Conservation (phyloP, 2,329 filamentous ascomycete species). For the Neonectria punicea region DNA sequence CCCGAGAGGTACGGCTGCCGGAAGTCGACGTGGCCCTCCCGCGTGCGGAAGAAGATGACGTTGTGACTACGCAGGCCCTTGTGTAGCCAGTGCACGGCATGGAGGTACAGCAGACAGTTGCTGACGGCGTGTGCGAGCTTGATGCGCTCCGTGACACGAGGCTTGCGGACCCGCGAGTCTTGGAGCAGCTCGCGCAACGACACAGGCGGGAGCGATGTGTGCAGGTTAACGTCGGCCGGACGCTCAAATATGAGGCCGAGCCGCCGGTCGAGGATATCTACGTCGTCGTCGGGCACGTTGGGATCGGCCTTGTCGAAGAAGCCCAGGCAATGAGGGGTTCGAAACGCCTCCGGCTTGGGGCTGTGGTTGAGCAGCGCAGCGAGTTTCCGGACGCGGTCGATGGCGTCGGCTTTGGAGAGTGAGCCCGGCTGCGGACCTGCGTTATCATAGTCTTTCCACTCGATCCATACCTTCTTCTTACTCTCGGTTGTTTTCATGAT, state of each 20-base stretch:
- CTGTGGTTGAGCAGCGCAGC: conserved; percentile 59
- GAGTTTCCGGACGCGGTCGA: conserved; percentile 58
- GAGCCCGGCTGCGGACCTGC: conserved; percentile 49
- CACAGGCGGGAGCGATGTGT: conserved; percentile 52
- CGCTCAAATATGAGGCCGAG: conserved; percentile 66
- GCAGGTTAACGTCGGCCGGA: conserved; percentile 50
- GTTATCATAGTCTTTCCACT: conserved; percentile 61
- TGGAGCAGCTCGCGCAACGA: conserved; percentile 60
- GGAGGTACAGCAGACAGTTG: conserved; percentile 64
- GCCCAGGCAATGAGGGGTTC: conserved; percentile 61
- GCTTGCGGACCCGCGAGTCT: conserved; percentile 50
- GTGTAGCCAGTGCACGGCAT: conserved; percentile 67
- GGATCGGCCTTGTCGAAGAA: conserved; percentile 60
- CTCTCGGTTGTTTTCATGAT: conserved; percentile 49
- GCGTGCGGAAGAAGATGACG: conserved; percentile 60
- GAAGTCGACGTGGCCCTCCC: conserved; percentile 49
- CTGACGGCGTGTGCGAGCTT: conserved; percentile 61
- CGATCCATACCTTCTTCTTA: conserved; percentile 57
- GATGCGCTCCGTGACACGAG: conserved; percentile 63
- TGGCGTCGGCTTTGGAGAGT: conserved; percentile 54
- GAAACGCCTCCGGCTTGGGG: conserved; percentile 60
- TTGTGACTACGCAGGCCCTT: conserved; percentile 66
- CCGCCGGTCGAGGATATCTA: conserved; percentile 54
- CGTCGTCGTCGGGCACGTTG: conserved; percentile 48
- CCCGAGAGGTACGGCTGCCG: conserved; percentile 59